A percentile compares a stretch with the other conserved stretches of the same genome.
Conservation (phyloP, 768 basidiomycete genomes). For the Termitomyces sp. region DNA sequence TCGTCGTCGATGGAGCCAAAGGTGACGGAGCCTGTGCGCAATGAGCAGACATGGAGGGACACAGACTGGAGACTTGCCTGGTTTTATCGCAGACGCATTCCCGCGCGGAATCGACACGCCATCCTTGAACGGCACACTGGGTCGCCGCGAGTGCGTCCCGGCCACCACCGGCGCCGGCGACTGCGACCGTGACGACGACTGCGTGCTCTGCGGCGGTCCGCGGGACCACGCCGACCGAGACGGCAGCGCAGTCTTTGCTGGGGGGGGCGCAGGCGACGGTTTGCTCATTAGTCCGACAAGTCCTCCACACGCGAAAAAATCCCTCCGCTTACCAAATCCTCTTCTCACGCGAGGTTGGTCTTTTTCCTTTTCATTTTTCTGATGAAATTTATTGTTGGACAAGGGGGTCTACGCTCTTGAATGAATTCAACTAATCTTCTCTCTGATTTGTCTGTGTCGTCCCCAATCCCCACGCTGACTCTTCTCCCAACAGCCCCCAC, state of each 20-base stretch:
- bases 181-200: slow-evolving; percentile 69
- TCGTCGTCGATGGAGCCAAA: slow-evolving; percentile 91
- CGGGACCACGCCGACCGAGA: slow-evolving; percentile 86
- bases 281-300: slow-evolving; percentile 81
- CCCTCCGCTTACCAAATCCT: neutral
- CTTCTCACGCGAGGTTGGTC: no score
- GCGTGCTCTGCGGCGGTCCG: slow-evolving; percentile 72
- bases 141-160: slow-evolving; percentile 62
- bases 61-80: slow-evolving; percentile 36
- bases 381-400: neutral
- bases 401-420: neutral
- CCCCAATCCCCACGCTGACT: neutral
- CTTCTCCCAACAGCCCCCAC: slow-evolving; percentile 45
- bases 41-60: neutral
- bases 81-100: slow-evolving; percentile 62
- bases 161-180: slow-evolving; percentile 45
- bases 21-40: slow-evolving; percentile 54
- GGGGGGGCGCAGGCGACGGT: slow-evolving; percentile 66
- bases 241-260: slow-evolving; percentile 65
- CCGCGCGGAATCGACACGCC: slow-evolving; percentile 68
- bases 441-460: slow-evolving; percentile 18
- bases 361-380: no score
- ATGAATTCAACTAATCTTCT: slow-evolving; percentile 11
- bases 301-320: slow-evolving; percentile 1
- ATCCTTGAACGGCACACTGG: slow-evolving; percentile 70